phyloP scores from a whole-genome alignment of 2,329 filamentous ascomycete species.

The Fusarium anguioides region DNA sequence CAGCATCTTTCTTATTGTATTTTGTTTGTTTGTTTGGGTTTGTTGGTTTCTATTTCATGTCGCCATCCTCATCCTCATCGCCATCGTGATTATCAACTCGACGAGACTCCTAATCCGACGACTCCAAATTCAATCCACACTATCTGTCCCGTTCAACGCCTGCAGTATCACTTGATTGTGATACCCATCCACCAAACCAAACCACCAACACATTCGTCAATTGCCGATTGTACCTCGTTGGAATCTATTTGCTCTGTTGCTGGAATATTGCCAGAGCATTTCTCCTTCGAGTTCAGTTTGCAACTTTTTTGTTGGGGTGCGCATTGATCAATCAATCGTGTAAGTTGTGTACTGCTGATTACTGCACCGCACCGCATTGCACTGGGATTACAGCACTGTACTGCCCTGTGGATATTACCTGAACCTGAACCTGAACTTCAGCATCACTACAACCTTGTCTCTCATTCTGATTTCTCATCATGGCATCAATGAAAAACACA shows the following conservation, averaged over 20 bases:
- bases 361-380: background rate
- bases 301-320: conserved; percentile 10
- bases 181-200: conserved; percentile 21
- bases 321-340: conserved; percentile 29
- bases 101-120: conserved; percentile 1
- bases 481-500: conserved; percentile 11
- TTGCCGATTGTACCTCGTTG: conserved; percentile 39
- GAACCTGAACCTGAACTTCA: conserved; percentile 4
- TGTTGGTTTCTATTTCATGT: conserved; percentile 7
- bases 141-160: conserved; percentile 10
- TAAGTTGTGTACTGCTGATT: conserved; percentile 36
- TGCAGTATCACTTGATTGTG: conserved; percentile 38
- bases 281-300: conserved; percentile 30
- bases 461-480: background rate
- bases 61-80: background rate
- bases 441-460: background rate
- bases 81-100: too few relatives aligned
- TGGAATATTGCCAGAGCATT: conserved; percentile 54
- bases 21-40: conserved; percentile 15
- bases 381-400: conserved; percentile 11
- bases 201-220: conserved; percentile 15
- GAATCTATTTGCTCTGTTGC: conserved; percentile 47
- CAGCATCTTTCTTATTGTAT: conserved; percentile 31
- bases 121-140: conserved; percentile 23
- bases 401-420: conserved; percentile 10